Base-by-base conservation (phyloP, 192 early-diverging fungal species). In the Podila epicladia region DNA sequence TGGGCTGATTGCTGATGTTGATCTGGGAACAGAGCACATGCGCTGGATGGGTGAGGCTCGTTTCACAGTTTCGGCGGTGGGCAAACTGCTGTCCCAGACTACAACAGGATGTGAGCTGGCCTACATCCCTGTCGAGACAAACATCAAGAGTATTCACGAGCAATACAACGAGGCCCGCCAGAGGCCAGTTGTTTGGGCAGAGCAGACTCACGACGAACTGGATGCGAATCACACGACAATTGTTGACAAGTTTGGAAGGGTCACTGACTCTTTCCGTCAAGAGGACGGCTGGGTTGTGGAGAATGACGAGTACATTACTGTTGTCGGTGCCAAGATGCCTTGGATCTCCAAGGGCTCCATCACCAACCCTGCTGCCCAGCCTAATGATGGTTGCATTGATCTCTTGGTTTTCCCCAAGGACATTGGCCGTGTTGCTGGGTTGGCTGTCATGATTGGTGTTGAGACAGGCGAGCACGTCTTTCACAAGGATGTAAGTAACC, bases 1-100 rank as follows among this genome's bases (percentile, higher is more conserved):
- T 75, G 89, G 89, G 13, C 68, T 89, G 19, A 83, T 86, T 37
- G 88, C 89, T 2, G 86, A 90, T 63, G 87, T 85, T 9, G 89
- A 90, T 67, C 60, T 90, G 35, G 86, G 74, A 28, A 87, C 89
- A 0, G 89, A 90, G 60, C 65, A 87, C 62, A 51, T 90, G 67
- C 72, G 87, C 32, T 90, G 86, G 86, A 87, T 90, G 87, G 87
- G 87, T 12, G 89, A 87, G 64, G 62, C 83, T 0, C 82, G 89
- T 8, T 82, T 85, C 11, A 65, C 78, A 0, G 29, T 87, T 12
- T 82, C 87, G 1, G 67, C 84, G 22, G 15, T 90, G 24, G 73
- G 88, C 32, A 82, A 82, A 29, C 75, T 89, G 1, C 60, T 90
- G 35, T 67, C 74, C 17, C 68, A 74, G 29, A 38, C 71, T 38